Evolutionary conservation across 2,329 filamentous ascomycete genomes (phyloP), one percentile per base, ranked within the genome.

Genomic region (Penicillium occitanis): DNA sequence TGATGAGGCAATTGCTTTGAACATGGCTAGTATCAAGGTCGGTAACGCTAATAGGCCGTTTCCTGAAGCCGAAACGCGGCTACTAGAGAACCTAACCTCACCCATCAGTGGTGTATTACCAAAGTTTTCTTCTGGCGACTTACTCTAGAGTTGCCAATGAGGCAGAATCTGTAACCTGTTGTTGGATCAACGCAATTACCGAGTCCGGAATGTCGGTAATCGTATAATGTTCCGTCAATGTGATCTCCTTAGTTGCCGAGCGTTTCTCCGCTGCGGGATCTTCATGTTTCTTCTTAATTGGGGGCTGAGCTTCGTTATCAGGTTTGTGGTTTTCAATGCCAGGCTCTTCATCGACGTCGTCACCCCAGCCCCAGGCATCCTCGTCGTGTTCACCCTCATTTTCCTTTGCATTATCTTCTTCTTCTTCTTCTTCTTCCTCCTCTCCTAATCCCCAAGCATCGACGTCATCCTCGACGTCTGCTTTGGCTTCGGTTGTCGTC

Each of bases 361-460:
- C 92, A 25, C 88, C 91, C 91, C 93, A 96, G 2, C 91, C 92
- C 91, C 92, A 96, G 30, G 92, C 91, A 68, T 92, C 91, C 14
- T 81, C 81, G 7, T 71, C 82, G 7, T 70, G 74, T 62, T 78
- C 78, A 64, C 79, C 79, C 4, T 78, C 76, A 42, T 73, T 75
- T 11, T 60, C 40, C 48, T 63, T 51, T 46, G 58, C 37, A 28
- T 66, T 51, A 10, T 71, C 72, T 10, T 19, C 19, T 19, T 19
- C 19, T 19, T 74, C 19, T 19, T 19, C 19, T 19, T 74, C 69
- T 13, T 71, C 71, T 5, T 74, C 72, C 42, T 81, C 79, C 13
- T 81, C 79, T 64, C 84, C 81, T 33, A 84, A 76, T 5, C 82
- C 83, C 83, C 82, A 85, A 6, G 81, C 83, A 69, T 80, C 83